Conservation (phyloP, 2,329 filamentous ascomycete genomes). For the Sporothrix phasma region DNA sequence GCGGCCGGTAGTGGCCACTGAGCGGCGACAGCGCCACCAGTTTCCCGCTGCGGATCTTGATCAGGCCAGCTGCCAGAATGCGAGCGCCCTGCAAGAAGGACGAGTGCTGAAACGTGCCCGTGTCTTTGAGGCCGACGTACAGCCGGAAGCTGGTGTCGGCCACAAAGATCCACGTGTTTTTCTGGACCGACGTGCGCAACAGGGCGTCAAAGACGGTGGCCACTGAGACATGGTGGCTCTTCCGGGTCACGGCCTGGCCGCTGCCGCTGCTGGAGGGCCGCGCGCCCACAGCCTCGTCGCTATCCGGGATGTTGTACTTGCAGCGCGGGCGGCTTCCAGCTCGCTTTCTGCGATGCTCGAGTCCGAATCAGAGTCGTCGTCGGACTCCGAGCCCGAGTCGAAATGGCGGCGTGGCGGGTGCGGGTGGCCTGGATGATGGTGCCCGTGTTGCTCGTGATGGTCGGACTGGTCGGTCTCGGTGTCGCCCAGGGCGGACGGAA, state of each 20-base stretch:
- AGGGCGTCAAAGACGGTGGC: conserved; percentile 70
- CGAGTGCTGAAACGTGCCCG: conserved; percentile 81
- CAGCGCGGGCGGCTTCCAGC: conserved; percentile 49
- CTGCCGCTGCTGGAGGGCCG: background rate
- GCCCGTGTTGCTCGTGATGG: background rate
- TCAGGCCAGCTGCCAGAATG: conserved; percentile 72
- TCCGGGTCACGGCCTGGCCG: conserved; percentile 31
- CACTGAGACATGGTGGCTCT: conserved; percentile 53
- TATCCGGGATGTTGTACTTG: conserved; percentile 51
- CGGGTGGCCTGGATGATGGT: background rate
- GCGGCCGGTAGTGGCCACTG: conserved; percentile 77
- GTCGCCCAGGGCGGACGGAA: background rate
- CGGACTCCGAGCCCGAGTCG: conserved; percentile 15
- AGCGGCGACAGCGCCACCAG: conserved; percentile 61
- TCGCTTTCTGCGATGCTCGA: conserved; percentile 25
- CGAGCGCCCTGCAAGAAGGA: conserved; percentile 78
- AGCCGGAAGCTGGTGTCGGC: conserved; percentile 76
- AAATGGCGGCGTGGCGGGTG: background rate
- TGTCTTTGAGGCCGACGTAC: conserved; percentile 84
- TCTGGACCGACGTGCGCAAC: conserved; percentile 66
- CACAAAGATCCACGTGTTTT: conserved; percentile 91
- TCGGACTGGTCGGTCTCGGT: no score
- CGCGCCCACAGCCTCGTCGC: background rate
- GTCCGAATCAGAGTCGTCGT: conserved; percentile 23
- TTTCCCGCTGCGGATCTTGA: conserved; percentile 74